Base-by-base conservation (phyloP, 1,139 yeast species). In the Entelexis sorbosivorans region DNA sequence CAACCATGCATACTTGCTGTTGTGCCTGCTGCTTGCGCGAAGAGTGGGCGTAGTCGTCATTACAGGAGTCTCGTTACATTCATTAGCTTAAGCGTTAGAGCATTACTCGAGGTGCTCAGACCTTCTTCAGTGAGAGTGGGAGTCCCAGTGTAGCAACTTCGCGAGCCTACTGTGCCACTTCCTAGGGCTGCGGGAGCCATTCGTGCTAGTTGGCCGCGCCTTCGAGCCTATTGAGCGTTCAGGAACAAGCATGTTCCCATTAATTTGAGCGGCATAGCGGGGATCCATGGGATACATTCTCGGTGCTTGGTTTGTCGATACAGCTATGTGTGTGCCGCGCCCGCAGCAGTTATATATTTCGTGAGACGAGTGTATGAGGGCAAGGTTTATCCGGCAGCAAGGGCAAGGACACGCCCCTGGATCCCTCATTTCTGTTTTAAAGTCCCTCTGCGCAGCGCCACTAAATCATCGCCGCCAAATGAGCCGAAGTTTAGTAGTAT, bases 271-370 rank as follows among this genome's bases (percentile, higher is more conserved):
- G 14, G 45, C 45, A 14, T 42, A 42, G 5, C 45, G 36, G 13
- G 45, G 45, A 29, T 42, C 45, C 45, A 42, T 42, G 14, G 45
- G 45, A 32, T 42, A 42, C 45, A 42, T 42, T 22, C 10, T 36
- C 14, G 5, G 16, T n/a, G 24, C 17, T 28, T 24, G 8, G 24
- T 20, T 20, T 11, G 38, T 17, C 7, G 38, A 35, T 10, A 3
- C 13, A 5, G 13, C 14, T 13, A 10, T 13, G 13, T 28, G 13
- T 13, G 31, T 4, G 13, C 31, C 4, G 1, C 24, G 10, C 5
- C 38, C 14, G 4, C 19, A 8, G 36, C 22, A 11, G 38, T 4
- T 20, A 42, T 10, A 42, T 20, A 42, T 16, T 13, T 5, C 13
- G 34, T 28, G 8, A 9, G 32, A 5, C 14, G 20, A 24, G 7